These are phyloP conservation scores for Scedosporium minutisporum DNA, from an alignment of 2,329 filamentous ascomycete species.

Conservation along the genomic window DNA sequence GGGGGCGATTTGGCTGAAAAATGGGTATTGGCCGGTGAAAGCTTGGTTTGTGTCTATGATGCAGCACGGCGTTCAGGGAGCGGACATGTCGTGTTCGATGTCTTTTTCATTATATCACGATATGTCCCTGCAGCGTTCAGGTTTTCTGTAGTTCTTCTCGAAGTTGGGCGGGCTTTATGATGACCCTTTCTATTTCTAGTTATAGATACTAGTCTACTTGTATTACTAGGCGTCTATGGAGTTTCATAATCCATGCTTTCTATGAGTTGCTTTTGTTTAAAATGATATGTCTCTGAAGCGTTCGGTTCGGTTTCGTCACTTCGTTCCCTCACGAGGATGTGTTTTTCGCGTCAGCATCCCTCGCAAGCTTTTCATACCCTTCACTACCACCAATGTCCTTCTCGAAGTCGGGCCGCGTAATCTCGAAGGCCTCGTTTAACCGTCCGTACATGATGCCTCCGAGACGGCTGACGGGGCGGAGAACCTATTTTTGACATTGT, in stretches of 20 bases:
- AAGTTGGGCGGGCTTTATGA: background rate
- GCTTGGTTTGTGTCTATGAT: background rate
- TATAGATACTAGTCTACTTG: background rate
- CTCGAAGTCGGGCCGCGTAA: conserved; percentile 52
- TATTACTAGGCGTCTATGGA: background rate
- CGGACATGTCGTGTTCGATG: conserved; percentile 7
- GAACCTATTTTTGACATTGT: conserved; percentile 33
- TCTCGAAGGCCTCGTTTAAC: conserved; percentile 58
- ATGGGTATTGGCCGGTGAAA: background rate
- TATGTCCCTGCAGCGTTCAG: background rate
- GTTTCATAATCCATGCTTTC: conserved; percentile 1
- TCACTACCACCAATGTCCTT: conserved; percentile 43
- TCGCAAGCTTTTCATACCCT: conserved; percentile 41
- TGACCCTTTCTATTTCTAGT: background rate
- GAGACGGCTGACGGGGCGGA: conserved; percentile 67
- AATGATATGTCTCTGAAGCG: conserved; percentile 27
- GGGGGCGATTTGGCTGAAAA: background rate
- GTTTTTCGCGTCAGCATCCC: background rate
- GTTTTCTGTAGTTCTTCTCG: background rate
- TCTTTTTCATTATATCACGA: background rate
- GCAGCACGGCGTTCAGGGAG: background rate
- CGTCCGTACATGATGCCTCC: conserved; percentile 82
- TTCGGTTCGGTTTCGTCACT: background rate
- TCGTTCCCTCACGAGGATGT: background rate
- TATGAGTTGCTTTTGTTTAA: conserved; percentile 16